Evolutionary conservation across 352 stramenopile species (phyloP), one percentile per base, ranked within the genome.

Genomic region (Pythium graminicola): DNA sequence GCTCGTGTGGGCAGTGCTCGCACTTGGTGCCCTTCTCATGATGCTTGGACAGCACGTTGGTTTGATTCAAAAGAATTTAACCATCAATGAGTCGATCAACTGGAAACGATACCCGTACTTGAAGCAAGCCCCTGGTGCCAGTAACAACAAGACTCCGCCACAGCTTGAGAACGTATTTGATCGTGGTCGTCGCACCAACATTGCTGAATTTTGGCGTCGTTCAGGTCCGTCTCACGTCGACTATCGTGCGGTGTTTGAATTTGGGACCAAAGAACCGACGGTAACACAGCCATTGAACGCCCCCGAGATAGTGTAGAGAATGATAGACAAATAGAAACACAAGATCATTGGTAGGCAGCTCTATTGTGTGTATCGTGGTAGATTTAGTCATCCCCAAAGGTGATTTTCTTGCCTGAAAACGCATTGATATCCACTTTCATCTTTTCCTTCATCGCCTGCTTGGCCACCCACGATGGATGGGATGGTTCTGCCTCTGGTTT

Each of bases 331-430:
- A 14, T 2, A 3, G 5, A 51, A 42, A 36, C n/a, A 40, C 28
- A 10, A 27, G 6, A 36, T 5, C 20, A 13, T 4, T 3, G 16
- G 17, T 6, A 46, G 33, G 35, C 36, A 32, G 36, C 33, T 47
- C 29, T 55, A 42, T 52, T 52, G 10, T 27, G 16, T 51, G 14
- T 28, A 31, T 41, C 4, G 45, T 14, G 26, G 14, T 29, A 26
- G 8, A 54, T 28, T 39, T 69, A 74, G 23, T 78, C 67, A 44
- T 84, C 73, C 28, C 64, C 60, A 60, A 93, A 93, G 26, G 74
- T 84, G 56, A 93, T 89, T 65, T 93, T 93, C 65, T 89, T 90
- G 59, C 82, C 82, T 17, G 63, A 70, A 50, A 89, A 90, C 32
- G 69, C 73, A 6, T 68, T 64, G 60, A 93, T 76, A 45, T 64